Evolutionary conservation across 1,284 basidiomycete genomes (phyloP), one percentile per base, ranked within the genome.

Genomic region (Coniferiporia sulphurascens): DNA sequence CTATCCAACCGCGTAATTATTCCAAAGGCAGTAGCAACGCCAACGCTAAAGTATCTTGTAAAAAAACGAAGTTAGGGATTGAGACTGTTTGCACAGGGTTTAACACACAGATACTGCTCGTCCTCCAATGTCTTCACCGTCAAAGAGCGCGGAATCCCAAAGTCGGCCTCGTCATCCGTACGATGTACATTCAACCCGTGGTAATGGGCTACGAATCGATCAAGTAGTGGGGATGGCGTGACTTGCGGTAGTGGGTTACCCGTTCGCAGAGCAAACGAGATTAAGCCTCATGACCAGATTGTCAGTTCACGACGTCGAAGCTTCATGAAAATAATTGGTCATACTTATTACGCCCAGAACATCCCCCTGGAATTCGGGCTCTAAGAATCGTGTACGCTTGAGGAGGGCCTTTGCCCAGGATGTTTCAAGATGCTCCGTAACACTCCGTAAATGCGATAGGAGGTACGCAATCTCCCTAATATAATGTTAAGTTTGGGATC

Each of bases 301-400:
- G 55, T 53, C 8, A 34, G 38, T 54, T 12, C 17, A 10, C 15
- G 10, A 35, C 19, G 19, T 51, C 6, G 52, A 15, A 48, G 13
- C 13, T n/a, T 27, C 15, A 21, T 38, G 12, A 5, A 9, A 27
- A 5, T 50, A 27, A 50, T 10, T 48, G 35, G 19, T 67, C 84
- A 61, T 63, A 89, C 87, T 86, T 63, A 93, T 85, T 12, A 93
- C 87, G 9, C 89, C 87, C 10, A 93, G 75, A 8, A 91, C 79
- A 63, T 94, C 92, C 1, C 91, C 93, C 60, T 94, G 84, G 66
- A 95, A 95, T 62, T 87, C 82, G 0, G 88, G 81, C 69, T 95
- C 91, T 12, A 87, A 73, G 63, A 95, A 82, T 1, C 90, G 78
- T 0, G 91, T 91, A 19, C 91, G 75, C 17, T 81, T 80, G 15